These are phyloP conservation scores for Ganoderma sp. DNA, from an alignment of 1,284 basidiomycete genomes.

Conservation along the genomic window DNA sequence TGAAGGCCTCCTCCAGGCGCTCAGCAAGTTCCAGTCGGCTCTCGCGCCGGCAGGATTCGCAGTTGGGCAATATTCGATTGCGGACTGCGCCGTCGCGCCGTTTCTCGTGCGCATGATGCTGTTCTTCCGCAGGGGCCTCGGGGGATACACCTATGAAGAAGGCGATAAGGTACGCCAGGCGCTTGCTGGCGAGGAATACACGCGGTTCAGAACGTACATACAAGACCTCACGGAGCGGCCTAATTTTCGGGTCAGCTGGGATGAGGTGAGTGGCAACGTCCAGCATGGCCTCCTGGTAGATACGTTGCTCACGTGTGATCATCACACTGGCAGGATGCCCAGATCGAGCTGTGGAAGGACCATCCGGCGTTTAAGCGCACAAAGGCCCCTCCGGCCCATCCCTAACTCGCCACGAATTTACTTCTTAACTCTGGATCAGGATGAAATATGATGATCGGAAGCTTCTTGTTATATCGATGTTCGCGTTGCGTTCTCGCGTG, in stretches of 20 bases:
- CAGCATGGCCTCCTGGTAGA: background rate
- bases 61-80: constrained; percentile 51
- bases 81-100: constrained; percentile 56
- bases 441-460: background rate
- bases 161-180: constrained; percentile 38
- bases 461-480: background rate
- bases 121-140: constrained; percentile 39
- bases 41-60: constrained; percentile 42
- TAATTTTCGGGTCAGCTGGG: constrained; percentile 41
- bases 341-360: constrained; percentile 18
- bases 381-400: background rate
- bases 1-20: constrained; percentile 45
- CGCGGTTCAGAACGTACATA: constrained; percentile 41
- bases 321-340: background rate
- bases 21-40: constrained; percentile 42
- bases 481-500: background rate
- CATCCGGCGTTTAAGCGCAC: constrained; percentile 11
- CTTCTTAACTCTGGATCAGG: background rate
- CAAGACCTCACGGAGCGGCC: constrained; percentile 39
- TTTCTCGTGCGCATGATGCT: constrained; percentile 43
- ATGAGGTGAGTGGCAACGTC: constrained; percentile 37
- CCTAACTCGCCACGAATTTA: background rate
- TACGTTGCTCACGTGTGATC: background rate
- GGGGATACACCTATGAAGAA: constrained; percentile 39
- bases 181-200: constrained; percentile 39